phyloP scores from a whole-genome alignment of 495 filamentous ascomycete genomes.

The Annulohypoxylon moriforme region DNA sequence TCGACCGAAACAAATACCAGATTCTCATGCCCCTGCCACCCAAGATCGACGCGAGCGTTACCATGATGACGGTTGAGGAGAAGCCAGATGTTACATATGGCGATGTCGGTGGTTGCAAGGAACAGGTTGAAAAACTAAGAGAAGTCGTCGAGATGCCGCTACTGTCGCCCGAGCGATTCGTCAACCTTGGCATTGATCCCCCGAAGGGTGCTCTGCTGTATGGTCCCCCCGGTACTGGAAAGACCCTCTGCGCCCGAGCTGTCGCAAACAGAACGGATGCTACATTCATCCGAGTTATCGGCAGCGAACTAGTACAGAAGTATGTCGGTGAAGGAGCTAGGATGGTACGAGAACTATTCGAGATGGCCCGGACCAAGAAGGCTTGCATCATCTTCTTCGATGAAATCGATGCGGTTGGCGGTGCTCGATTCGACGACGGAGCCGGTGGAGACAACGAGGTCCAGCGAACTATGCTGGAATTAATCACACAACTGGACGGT shows the following conservation, averaged over 20 bases:
- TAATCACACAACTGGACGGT: slow-evolving; percentile 97
- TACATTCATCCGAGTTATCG: slow-evolving; percentile 98
- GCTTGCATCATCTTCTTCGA: slow-evolving; percentile 99
- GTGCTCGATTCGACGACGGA: slow-evolving; percentile 98
- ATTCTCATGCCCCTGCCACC: slow-evolving; percentile 96
- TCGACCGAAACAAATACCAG: slow-evolving; percentile 99
- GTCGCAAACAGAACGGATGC: slow-evolving; percentile 98
- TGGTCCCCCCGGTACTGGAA: slow-evolving; percentile 96
- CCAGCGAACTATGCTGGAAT: slow-evolving; percentile 98
- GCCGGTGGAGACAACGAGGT: slow-evolving; percentile 99
- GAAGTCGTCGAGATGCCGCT: slow-evolving; percentile 99
- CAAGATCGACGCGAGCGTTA: slow-evolving; percentile 98
- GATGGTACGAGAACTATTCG: slow-evolving; percentile 98
- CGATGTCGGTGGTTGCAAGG: slow-evolving; percentile 98
- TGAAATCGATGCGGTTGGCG: slow-evolving; percentile 97
- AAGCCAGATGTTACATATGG: slow-evolving; percentile 99
- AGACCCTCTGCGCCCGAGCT: slow-evolving; percentile 96
- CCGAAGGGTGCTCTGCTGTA: slow-evolving; percentile 98
- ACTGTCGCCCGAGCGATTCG: slow-evolving; percentile 95
- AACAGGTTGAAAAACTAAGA: slow-evolving; percentile 98
- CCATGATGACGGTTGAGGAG: slow-evolving; percentile 99
- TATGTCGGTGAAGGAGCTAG: slow-evolving; percentile 97
- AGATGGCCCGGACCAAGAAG: slow-evolving; percentile 99
- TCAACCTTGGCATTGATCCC: slow-evolving; percentile 96
- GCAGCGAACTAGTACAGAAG: slow-evolving; percentile 96